These are phyloP conservation scores for Tephrocybe sp. DNA, from an alignment of 768 basidiomycete genomes.

Conservation along the genomic window DNA sequence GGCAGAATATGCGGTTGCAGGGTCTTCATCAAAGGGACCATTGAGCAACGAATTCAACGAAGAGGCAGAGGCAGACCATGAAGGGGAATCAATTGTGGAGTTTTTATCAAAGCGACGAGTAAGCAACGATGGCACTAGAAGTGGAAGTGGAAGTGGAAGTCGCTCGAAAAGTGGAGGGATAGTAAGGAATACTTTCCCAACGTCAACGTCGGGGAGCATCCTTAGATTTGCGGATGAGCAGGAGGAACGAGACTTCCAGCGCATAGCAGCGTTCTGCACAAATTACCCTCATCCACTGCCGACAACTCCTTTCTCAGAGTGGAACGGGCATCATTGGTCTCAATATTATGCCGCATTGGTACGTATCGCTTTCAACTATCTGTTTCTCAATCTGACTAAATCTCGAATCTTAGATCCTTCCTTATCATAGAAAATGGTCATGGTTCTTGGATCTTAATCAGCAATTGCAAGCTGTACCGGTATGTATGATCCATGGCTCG, in stretches of 20 bases:
- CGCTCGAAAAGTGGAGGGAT: too few species aligned
- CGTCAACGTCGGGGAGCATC: neutral
- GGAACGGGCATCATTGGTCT: constrained; percentile 3
- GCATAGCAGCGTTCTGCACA: neutral
- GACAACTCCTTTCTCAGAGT: neutral
- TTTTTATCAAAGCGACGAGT: too few species aligned
- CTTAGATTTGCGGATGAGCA: neutral
- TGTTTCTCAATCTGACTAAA: neutral
- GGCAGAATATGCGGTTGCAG: too few species aligned
- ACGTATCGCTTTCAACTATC: neutral
- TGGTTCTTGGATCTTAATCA: neutral
- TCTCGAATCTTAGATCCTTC: neutral
- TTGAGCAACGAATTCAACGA: too few species aligned
- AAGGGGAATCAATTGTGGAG: too few species aligned
- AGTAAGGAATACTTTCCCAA: too few species aligned
- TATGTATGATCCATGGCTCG: neutral
- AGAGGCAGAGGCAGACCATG: too few species aligned
- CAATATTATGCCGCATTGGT: constrained; percentile 2
- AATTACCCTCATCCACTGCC: neutral
- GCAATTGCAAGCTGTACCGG: neutral
- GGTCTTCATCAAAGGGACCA: too few species aligned
- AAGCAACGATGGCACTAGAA: too few species aligned
- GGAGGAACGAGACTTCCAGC: neutral
- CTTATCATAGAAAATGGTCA: neutral
- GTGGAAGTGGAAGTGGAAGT: too few species aligned